Evolutionary conservation across 805 yeast genomes (phyloP).

Genomic region (Lipomyces starkeyi): DNA sequence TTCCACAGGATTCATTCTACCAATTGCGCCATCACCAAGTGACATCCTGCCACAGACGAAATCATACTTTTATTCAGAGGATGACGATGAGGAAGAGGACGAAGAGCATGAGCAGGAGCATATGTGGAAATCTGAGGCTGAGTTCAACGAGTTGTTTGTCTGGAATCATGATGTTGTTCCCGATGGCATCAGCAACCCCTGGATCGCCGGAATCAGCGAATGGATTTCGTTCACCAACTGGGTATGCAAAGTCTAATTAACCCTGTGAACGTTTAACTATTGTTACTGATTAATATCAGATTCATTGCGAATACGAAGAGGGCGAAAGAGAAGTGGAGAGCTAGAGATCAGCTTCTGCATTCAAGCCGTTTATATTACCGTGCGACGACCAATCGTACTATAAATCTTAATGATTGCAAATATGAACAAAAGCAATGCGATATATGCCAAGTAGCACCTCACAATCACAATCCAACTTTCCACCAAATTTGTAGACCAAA

Average conservation of each 20-base stretch:
- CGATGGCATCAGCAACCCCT: constrained; percentile 16
- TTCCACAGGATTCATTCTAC: not conserved
- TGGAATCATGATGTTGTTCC: constrained; percentile 36
- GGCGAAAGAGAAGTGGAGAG: not conserved
- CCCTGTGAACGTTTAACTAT: not conserved
- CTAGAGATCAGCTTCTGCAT: no score
- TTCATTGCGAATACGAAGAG: not conserved
- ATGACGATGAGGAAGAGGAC: constrained; percentile 11
- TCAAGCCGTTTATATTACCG: no score
- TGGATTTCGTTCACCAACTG: constrained; percentile 31
- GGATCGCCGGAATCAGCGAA: constrained; percentile 23
- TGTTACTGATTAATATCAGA: not conserved
- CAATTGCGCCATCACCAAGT: not conserved
- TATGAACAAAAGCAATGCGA: not conserved
- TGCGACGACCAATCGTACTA: not conserved
- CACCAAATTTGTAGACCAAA: not conserved
- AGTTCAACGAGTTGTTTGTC: constrained; percentile 20
- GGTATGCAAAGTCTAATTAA: not conserved
- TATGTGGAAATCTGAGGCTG: constrained; percentile 17
- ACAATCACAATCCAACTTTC: not conserved
- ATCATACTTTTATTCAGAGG: constrained; percentile 1
- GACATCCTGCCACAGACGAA: not conserved
- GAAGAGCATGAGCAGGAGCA: constrained; percentile 8
- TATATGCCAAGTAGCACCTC: not conserved
- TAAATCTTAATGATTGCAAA: not conserved